These are phyloP conservation scores for Sanghuangporus weigelae DNA, from an alignment of 1,284 basidiomycete genomes.

Conservation along the genomic window DNA sequence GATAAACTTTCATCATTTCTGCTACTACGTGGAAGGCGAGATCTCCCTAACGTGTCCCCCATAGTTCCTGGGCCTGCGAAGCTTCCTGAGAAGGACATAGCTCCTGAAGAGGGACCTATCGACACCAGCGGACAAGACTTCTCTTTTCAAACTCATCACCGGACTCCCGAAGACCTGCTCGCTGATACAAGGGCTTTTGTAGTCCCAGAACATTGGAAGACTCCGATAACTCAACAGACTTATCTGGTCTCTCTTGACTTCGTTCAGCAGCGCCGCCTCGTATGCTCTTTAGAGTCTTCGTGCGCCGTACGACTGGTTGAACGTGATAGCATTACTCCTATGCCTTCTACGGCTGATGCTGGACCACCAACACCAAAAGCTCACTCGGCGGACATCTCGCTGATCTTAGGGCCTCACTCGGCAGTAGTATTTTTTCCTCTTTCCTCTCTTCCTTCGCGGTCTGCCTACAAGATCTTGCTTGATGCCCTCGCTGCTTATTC, in stretches of 20 bases:
- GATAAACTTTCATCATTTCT: constrained; percentile 1
- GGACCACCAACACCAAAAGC: constrained; percentile 27
- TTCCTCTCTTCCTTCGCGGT: constrained; percentile 48
- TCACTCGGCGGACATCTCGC: constrained; percentile 24
- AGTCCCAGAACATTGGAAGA: constrained; percentile 33
- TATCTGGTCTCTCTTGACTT: constrained; percentile 64
- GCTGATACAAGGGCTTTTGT: constrained; percentile 44
- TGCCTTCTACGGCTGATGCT: constrained; percentile 22
- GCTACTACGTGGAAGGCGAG: not conserved
- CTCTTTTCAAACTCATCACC: not conserved
- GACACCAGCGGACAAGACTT: not conserved
- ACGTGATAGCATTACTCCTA: constrained; percentile 34
- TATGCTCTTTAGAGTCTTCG: constrained; percentile 41
- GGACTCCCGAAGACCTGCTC: constrained; percentile 36
- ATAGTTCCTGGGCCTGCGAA: not conserved
- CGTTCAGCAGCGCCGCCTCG: constrained; percentile 59
- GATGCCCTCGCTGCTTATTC: constrained; percentile 41
- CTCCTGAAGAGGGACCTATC: not conserved
- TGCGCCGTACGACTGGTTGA: constrained; percentile 53
- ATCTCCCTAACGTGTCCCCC: no score
- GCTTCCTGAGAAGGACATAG: not conserved
- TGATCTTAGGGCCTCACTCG: constrained; percentile 33
- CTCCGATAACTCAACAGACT: constrained; percentile 40
- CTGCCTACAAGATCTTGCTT: constrained; percentile 31
- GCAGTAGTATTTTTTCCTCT: constrained; percentile 53